Percentiles rank a stretch among this genome's conserved stretches.
These are phyloP conservation scores for Monilinia fructigena DNA, from an alignment of 2,329 filamentous ascomycete species.

Conservation along the genomic window DNA sequence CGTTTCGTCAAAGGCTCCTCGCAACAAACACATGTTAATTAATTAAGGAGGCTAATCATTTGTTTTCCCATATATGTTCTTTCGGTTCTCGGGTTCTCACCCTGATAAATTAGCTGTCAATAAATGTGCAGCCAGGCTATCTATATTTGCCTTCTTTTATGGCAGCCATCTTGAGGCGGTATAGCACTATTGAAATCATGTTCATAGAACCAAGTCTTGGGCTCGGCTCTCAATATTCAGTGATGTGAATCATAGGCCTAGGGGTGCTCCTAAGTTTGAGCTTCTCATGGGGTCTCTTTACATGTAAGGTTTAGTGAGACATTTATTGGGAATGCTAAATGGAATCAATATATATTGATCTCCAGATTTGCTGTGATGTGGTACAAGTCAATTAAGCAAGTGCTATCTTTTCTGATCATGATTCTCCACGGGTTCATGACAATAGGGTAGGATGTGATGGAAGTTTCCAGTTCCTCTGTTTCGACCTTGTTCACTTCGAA, in stretches of 20 bases:
- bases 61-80: background rate
- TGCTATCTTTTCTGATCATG: background rate
- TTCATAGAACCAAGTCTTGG: background rate
- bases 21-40: background rate
- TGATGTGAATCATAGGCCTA: background rate
- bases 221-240: background rate
- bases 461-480: background rate
- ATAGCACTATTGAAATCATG: background rate
- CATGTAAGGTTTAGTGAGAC: too few relatives aligned
- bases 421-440: background rate
- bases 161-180: background rate
- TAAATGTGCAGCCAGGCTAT: background rate
- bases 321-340: background rate
- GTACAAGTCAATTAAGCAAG: background rate
- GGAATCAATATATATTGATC: background rate
- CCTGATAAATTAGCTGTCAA: background rate
- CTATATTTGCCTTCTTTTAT: background rate
- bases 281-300: background rate
- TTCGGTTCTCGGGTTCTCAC: too few relatives aligned
- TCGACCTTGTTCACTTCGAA: background rate
- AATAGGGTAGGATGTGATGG: background rate
- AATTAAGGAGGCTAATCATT: background rate
- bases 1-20: background rate
- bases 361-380: background rate
- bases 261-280: background rate